A percentile compares a stretch with the other conserved stretches of the same genome.
phyloP scores from a whole-genome alignment of 1,284 basidiomycete species.

The Anthracocystis panici-leucophaei region DNA sequence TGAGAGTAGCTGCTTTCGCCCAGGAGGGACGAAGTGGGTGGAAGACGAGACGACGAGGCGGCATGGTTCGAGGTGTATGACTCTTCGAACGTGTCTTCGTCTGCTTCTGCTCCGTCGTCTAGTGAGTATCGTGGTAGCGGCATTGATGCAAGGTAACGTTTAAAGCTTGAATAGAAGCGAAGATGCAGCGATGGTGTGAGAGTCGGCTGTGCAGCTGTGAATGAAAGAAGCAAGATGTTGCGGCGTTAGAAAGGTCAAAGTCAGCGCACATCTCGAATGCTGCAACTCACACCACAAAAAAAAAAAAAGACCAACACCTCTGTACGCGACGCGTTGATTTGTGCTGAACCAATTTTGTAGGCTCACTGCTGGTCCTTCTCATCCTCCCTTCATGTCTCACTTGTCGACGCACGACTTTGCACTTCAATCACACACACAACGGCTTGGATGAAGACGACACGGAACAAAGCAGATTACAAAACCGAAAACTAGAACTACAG shows the following conservation, averaged over 20 bases:
- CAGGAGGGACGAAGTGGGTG: slow-evolving; percentile 1
- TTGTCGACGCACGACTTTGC: too few relatives aligned
- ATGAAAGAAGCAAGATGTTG: background rate
- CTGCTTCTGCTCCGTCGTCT: slow-evolving; percentile 36
- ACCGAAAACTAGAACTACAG: slow-evolving; percentile 21
- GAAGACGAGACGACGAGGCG: slow-evolving; percentile 21
- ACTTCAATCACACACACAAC: background rate
- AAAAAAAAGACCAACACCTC: slow-evolving; percentile 34
- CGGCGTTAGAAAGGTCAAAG: background rate
- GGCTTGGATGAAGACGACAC: background rate
- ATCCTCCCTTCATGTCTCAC: background rate
- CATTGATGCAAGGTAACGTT: slow-evolving; percentile 11
- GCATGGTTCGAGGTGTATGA: slow-evolving; percentile 23
- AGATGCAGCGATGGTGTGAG: too few relatives aligned
- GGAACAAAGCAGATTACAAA: background rate
- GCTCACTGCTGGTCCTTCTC: background rate
- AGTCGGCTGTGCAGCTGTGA: background rate
- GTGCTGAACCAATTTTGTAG: background rate
- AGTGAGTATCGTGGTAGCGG: slow-evolving; percentile 41
- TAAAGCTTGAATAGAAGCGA: too few relatives aligned
- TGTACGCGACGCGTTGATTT: slow-evolving; percentile 46
- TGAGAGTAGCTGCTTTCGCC: slow-evolving; percentile 3
- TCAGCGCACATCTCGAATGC: slow-evolving; percentile 18
- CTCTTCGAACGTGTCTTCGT: slow-evolving; percentile 30
- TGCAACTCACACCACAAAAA: background rate